A percentile compares a stretch with the other conserved stretches of the same genome.
These are phyloP conservation scores for Prunus dulcis DNA, from an alignment of 306 rosid species.

Conservation along the genomic window DNA sequence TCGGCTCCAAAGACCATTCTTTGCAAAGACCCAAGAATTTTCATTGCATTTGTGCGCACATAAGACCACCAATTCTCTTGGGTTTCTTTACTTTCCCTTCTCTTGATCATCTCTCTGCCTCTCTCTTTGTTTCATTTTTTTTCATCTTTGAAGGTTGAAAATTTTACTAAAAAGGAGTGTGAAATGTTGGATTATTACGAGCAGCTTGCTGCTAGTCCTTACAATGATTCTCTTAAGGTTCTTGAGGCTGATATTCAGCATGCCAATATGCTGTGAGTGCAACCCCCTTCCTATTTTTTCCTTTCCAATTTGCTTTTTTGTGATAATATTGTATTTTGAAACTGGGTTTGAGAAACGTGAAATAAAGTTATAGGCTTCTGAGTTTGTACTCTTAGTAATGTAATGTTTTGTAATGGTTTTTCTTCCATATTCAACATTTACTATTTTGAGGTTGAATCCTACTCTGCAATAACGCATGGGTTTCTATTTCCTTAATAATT, in stretches of 20 bases:
- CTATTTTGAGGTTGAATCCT: neutral
- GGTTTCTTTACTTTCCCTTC: slow-evolving; percentile 5
- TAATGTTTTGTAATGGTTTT: neutral
- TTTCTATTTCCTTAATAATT: neutral
- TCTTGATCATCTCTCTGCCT: slow-evolving; percentile 8
- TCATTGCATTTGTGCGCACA: neutral
- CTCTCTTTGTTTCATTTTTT: neutral
- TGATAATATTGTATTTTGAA: neutral
- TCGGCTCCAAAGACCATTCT: slow-evolving; percentile 27
- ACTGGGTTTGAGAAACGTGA: neutral
- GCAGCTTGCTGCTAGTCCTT: slow-evolving; percentile 51
- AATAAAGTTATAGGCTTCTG: neutral
- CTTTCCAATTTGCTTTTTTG: neutral
- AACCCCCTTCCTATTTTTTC: neutral
- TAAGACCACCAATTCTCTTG: slow-evolving; percentile 16
- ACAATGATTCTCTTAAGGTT: slow-evolving; percentile 57
- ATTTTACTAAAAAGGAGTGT: slow-evolving; percentile 7
- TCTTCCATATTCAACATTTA: neutral
- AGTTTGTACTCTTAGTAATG: neutral
- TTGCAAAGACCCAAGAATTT: slow-evolving; percentile 23
- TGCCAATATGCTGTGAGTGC: slow-evolving; percentile 72
- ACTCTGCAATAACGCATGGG: neutral
- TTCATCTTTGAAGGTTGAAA: neutral
- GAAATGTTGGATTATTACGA: slow-evolving; percentile 52
- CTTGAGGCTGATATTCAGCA: slow-evolving; percentile 74